Evolutionary conservation across 2,329 filamentous ascomycete species (phyloP).

Genomic region (Xylaria hypoxylon): DNA sequence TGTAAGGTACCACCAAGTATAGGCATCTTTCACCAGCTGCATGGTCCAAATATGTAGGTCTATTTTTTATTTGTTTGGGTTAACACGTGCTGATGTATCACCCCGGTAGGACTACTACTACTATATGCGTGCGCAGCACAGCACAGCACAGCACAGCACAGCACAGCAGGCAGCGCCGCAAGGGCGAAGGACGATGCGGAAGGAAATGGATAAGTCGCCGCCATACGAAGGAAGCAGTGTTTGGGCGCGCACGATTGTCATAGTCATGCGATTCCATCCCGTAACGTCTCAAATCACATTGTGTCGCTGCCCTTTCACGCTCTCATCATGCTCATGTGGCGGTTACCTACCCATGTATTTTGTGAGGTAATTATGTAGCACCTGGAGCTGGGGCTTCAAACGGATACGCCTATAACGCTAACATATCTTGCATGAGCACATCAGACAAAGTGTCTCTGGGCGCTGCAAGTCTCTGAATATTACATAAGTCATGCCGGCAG

Average conservation of each 20-base stretch:
- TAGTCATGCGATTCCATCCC: slow-evolving; percentile 24
- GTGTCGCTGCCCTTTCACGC: slow-evolving; percentile 4
- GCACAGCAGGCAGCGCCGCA: slow-evolving; percentile 14
- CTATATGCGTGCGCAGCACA: no score
- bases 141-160: no score
- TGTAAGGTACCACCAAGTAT: slow-evolving; percentile 16
- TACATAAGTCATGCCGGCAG: slow-evolving; percentile 21
- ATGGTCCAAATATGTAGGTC: slow-evolving; percentile 32
- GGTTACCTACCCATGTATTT: slow-evolving; percentile 6
- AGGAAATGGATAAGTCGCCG: slow-evolving; percentile 1
- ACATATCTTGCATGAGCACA: background rate
- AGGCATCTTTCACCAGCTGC: slow-evolving; percentile 24
- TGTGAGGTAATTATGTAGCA: background rate
- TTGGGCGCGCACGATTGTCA: slow-evolving; percentile 5
- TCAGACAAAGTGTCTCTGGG: background rate
- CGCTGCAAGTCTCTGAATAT: slow-evolving; percentile 13
- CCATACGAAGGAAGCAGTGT: slow-evolving; percentile 29
- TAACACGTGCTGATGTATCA: slow-evolving; percentile 22
- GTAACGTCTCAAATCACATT: slow-evolving; percentile 18
- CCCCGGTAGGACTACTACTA: slow-evolving; percentile 4
- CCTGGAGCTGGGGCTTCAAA: slow-evolving; percentile 6
- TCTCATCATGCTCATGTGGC: slow-evolving; percentile 13
- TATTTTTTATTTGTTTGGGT: slow-evolving; percentile 6
- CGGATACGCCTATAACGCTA: slow-evolving; percentile 26
- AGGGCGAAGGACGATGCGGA: background rate